Evolutionary conservation across 2,329 filamentous ascomycete genomes (phyloP).

Genomic region (Colletotrichum karsti): DNA sequence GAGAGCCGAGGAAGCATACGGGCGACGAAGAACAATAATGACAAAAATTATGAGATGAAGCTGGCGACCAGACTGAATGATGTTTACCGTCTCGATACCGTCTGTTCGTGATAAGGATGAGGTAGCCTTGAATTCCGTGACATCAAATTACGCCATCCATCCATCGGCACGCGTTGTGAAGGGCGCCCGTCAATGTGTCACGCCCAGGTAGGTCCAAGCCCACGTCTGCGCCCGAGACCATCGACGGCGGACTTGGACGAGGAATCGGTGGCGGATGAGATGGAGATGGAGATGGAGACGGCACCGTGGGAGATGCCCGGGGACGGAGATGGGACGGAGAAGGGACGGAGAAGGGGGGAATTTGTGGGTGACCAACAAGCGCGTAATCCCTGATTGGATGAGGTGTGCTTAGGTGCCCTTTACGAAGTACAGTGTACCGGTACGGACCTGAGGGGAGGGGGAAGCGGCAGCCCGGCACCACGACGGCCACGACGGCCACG

Average conservation of each 20-base stretch:
- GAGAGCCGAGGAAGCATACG: background rate
- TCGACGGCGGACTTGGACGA: background rate
- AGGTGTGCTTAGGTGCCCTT: background rate
- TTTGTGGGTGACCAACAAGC: background rate
- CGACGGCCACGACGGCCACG: no score
- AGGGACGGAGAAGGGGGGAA: constrained; percentile 6
- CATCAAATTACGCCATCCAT: constrained; percentile 20
- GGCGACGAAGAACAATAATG: background rate
- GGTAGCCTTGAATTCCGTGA: constrained; percentile 19
- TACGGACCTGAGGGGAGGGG: constrained; percentile 1
- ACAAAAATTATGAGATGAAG: background rate
- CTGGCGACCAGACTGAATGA: background rate
- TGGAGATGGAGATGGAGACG: no score
- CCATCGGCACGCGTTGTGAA: background rate
- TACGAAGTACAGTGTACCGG: background rate
- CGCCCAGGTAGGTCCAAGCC: background rate
- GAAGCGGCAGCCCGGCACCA: constrained; percentile 4
- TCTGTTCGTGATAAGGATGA: no score
- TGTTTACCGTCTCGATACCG: background rate
- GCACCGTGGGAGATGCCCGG: no score
- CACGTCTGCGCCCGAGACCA: background rate
- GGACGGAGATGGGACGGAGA: no score
- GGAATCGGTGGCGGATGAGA: constrained; percentile 4
- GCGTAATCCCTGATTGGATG: background rate
- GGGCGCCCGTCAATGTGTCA: constrained; percentile 4